These are phyloP conservation scores for Cytospora paraplurivora DNA, from an alignment of 2,329 filamentous ascomycete genomes.

Conservation along the genomic window DNA sequence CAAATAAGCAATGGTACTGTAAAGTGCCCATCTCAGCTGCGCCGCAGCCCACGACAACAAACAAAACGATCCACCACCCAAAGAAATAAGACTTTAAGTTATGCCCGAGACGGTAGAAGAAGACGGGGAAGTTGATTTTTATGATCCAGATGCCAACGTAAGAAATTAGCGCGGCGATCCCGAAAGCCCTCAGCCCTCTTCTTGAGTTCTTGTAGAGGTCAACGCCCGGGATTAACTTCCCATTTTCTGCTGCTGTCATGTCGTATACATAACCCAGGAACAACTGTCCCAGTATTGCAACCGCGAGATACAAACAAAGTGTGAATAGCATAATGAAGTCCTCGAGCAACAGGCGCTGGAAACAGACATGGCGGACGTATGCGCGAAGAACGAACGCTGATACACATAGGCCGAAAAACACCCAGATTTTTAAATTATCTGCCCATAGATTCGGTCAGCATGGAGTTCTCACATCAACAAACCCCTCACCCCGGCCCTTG, in stretches of 20 bases:
- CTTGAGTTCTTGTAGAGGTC: constrained; percentile 4
- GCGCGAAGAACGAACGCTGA: constrained; percentile 1
- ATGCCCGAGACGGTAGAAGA: constrained; percentile 23
- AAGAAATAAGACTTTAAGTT: constrained; percentile 18
- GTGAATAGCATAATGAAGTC: constrained; percentile 32
- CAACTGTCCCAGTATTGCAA: constrained; percentile 16
- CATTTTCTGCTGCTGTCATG: neutral
- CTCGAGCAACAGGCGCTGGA: constrained; percentile 29
- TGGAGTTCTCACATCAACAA: no score
- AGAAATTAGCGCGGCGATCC: neutral
- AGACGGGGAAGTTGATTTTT: constrained; percentile 26
- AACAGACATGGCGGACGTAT: constrained; percentile 29
- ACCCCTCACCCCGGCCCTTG: neutral
- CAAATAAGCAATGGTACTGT: constrained; percentile 27
- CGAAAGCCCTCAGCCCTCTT: constrained; percentile 13
- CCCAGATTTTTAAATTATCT: neutral
- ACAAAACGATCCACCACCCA: constrained; percentile 29
- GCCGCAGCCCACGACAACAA: constrained; percentile 22
- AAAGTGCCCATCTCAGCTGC: constrained; percentile 20
- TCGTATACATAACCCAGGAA: neutral
- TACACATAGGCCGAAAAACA: neutral
- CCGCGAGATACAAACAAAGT: constrained; percentile 18
- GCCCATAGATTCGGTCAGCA: neutral
- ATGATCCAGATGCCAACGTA: constrained; percentile 24
- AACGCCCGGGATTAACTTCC: constrained; percentile 1